A percentile compares a stretch with the other conserved stretches of the same genome.
Conservation (phyloP, 2,329 filamentous ascomycete species). For the Ophiobolus disseminans region DNA sequence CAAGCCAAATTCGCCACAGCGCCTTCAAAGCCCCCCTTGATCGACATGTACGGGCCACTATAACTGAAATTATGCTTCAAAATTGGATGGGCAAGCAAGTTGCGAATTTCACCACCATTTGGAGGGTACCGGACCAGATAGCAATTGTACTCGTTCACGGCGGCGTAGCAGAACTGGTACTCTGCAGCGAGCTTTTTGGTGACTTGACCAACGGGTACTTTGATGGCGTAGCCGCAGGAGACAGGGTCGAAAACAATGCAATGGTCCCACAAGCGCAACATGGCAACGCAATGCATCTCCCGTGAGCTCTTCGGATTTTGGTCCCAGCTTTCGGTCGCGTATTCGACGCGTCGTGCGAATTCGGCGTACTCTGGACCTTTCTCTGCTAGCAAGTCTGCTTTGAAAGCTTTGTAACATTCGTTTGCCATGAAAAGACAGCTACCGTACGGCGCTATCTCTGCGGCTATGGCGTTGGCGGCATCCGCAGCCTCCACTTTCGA, state of each 20-base stretch:
- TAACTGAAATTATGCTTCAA: neutral
- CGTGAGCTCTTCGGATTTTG: constrained; percentile 2
- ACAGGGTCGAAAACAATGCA: constrained; percentile 5
- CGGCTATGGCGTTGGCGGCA: neutral
- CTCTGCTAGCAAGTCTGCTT: neutral
- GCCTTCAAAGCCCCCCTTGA: neutral
- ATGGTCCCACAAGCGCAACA: neutral
- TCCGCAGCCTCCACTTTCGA: neutral
- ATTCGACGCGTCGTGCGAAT: neutral
- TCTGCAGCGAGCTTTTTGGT: neutral
- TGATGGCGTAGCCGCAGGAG: constrained; percentile 1
- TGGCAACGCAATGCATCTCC: constrained; percentile 1
- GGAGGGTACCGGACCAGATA: neutral
- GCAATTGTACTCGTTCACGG: neutral
- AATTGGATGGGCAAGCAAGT: neutral
- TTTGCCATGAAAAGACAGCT: constrained; percentile 3
- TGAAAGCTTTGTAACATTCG: neutral
- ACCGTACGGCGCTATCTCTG: neutral
- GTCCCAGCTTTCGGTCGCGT: constrained; percentile 1
- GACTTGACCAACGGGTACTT: neutral
- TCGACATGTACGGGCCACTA: neutral
- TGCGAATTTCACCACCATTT: neutral
- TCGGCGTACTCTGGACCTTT: neutral
- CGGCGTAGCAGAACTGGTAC: neutral
- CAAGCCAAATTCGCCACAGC: constrained; percentile 1